Evolutionary conservation across 1,139 yeast species (phyloP).

Genomic region (Pichia inconspicua): DNA sequence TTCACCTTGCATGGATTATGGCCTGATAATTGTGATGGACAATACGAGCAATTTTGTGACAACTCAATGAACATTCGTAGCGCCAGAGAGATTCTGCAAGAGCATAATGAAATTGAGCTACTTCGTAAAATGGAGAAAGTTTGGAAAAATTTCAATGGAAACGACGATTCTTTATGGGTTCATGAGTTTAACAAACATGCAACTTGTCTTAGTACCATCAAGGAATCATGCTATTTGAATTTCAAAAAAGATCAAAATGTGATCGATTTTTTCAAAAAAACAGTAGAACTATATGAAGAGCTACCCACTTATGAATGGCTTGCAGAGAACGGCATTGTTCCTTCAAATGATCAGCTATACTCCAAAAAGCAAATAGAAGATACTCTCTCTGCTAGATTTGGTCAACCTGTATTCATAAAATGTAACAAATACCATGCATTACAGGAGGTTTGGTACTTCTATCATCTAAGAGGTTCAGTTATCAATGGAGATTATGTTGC

Average conservation of each 20-base stretch:
- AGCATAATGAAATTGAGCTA: slow-evolving; percentile 44
- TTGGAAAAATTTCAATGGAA: slow-evolving; percentile 77
- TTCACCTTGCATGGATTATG: slow-evolving; percentile 84
- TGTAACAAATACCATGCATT: slow-evolving; percentile 64
- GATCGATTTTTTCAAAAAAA: slow-evolving; percentile 66
- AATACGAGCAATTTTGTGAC: slow-evolving; percentile 73
- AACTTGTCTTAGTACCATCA: slow-evolving; percentile 78
- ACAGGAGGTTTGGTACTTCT: slow-evolving; percentile 88
- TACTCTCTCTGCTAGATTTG: slow-evolving; percentile 57
- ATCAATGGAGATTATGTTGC: slow-evolving; percentile 57
- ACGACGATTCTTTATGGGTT: slow-evolving; percentile 74
- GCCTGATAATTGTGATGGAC: slow-evolving; percentile 79
- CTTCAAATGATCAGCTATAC: slow-evolving; percentile 52
- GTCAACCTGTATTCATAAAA: slow-evolving; percentile 57
- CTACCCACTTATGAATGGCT: slow-evolving; percentile 71
- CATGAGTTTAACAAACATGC: slow-evolving; percentile 97
- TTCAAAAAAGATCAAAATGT: slow-evolving; percentile 46
- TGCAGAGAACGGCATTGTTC: slow-evolving; percentile 55
- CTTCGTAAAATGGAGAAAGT: slow-evolving; percentile 47
- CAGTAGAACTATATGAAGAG: slow-evolving; percentile 54
- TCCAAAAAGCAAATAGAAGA: slow-evolving; percentile 54
- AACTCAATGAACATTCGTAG: slow-evolving; percentile 46
- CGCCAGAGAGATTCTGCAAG: slow-evolving; percentile 45
- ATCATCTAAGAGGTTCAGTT: slow-evolving; percentile 69
- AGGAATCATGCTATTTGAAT: slow-evolving; percentile 55